These are phyloP conservation scores for Metschnikowia orientalis DNA, from an alignment of 805 yeast species.

Conservation along the genomic window DNA sequence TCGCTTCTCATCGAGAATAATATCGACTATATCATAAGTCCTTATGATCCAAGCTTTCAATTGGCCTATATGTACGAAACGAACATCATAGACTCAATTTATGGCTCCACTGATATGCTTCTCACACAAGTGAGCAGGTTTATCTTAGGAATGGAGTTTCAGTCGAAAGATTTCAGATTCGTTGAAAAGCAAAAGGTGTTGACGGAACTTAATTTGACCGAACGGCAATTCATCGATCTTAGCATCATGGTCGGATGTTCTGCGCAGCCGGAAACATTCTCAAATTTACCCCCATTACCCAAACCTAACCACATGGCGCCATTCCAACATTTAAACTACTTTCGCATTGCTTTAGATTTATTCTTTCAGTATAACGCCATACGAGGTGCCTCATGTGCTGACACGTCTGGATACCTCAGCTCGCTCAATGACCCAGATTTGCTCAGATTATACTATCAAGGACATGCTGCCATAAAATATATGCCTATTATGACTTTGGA, in stretches of 20 bases:
- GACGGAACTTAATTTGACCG: constrained; percentile 54
- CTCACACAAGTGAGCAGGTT: constrained; percentile 64
- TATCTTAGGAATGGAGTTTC: constrained; percentile 67
- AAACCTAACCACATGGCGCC: constrained; percentile 39
- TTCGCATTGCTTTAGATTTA: constrained; percentile 38
- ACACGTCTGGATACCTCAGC: constrained; percentile 44
- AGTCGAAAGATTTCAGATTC: constrained; percentile 59
- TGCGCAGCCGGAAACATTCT: constrained; percentile 61
- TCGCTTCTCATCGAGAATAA: constrained; percentile 50
- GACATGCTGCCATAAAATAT: constrained; percentile 61
- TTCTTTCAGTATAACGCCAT: constrained; percentile 31
- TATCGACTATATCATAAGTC: constrained; percentile 71
- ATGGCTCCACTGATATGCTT: constrained; percentile 79
- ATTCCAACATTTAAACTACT: constrained; percentile 36
- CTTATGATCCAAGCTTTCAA: constrained; percentile 77
- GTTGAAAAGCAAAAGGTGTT: constrained; percentile 57
- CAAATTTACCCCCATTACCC: constrained; percentile 45
- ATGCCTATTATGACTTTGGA: constrained; percentile 68
- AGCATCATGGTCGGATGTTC: constrained; percentile 76
- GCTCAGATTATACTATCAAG: constrained; percentile 56
- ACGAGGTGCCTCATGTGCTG: constrained; percentile 22
- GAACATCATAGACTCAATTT: constrained; percentile 64
- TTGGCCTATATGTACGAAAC: constrained; percentile 62
- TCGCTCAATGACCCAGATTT: constrained; percentile 43
- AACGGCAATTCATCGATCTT: constrained; percentile 69